Evolutionary conservation across 306 rosid species (phyloP).

Genomic region (Castanea sativa): DNA sequence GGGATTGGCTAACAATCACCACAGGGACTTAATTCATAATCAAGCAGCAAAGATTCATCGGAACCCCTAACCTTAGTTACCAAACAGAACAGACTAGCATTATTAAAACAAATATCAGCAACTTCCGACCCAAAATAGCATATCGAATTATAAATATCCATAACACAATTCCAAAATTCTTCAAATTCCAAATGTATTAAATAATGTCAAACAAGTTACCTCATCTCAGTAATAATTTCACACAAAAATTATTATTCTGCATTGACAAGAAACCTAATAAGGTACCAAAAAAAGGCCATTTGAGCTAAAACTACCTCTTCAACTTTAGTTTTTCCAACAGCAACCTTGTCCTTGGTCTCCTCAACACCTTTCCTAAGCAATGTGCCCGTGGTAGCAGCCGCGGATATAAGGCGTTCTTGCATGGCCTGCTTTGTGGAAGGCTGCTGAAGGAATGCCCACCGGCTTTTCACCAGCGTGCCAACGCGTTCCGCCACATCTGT

Average conservation of each 20-base stretch:
- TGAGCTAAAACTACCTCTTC: slow-evolving; percentile 67
- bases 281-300: neutral
- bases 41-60: neutral
- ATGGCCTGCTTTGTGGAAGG: slow-evolving; percentile 89
- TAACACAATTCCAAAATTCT: too few relatives aligned
- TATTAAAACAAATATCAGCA: too few relatives aligned
- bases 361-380: slow-evolving; percentile 71
- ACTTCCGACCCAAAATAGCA: too few relatives aligned
- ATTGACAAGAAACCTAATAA: neutral
- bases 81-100: neutral
- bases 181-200: too few relatives aligned
- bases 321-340: slow-evolving; percentile 81
- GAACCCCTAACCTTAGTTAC: neutral
- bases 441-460: slow-evolving; percentile 84
- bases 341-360: slow-evolving; percentile 89
- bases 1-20: too few relatives aligned
- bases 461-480: slow-evolving; percentile 71
- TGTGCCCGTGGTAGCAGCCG: slow-evolving; percentile 84
- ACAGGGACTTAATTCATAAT: too few relatives aligned
- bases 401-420: slow-evolving; percentile 83
- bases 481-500: slow-evolving; percentile 75
- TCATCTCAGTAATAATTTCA: too few relatives aligned
- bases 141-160: too few relatives aligned
- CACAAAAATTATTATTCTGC: neutral
- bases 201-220: too few relatives aligned